Evolutionary conservation across 2,329 filamentous ascomycete genomes (phyloP), one percentile per base, ranked within the genome.

Genomic region (Fusarium virguliforme): DNA sequence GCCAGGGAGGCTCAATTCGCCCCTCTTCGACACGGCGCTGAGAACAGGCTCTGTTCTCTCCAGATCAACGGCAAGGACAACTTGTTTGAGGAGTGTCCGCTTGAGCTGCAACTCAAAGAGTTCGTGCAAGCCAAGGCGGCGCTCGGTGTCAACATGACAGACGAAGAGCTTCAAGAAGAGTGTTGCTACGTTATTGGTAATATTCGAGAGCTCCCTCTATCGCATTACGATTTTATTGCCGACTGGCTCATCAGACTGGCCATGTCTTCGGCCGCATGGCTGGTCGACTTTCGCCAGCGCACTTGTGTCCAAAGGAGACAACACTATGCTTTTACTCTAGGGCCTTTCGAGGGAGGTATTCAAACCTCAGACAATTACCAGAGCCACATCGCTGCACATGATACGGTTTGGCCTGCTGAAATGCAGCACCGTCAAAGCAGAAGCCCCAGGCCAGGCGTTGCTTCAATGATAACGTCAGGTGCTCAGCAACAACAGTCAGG

Each of bases 71-170:
- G 48, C 30, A 51, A 51, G 8, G 48, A 51, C 4, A 51, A 51
- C 18, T 24, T 51, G 48, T 51, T 51, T 51, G 48, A 51, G n/a
- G 28, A 51, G 28, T 51, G 48, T 51, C 7, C n/a, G 4, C 48
- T 51, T 1, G 48, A 51, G 18, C 1, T 12, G 12, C 48, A 34
- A 15, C 48, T 51, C 6, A 34, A 4, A 5, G 48, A 24, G 4
- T 34, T 51, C 22, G 2, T 8, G 8, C n/a, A 6, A 18, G 6
- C 48, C n/a, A 51, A 51, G 3, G 48, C 4, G 5, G 6, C 34
- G 3, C 30, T 51, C n/a, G n/a, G 22, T 9, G 10, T 48, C 9
- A 26, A 6, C 43, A 32, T 32, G 10, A 51, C 30, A 34, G 48
- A 51, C 10, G 13, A 13, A n/a, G 48, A 51, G 28, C 30, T 51